Conservation (phyloP, 1,284 basidiomycete species). For the Cutaneotrichosporon sp. region DNA sequence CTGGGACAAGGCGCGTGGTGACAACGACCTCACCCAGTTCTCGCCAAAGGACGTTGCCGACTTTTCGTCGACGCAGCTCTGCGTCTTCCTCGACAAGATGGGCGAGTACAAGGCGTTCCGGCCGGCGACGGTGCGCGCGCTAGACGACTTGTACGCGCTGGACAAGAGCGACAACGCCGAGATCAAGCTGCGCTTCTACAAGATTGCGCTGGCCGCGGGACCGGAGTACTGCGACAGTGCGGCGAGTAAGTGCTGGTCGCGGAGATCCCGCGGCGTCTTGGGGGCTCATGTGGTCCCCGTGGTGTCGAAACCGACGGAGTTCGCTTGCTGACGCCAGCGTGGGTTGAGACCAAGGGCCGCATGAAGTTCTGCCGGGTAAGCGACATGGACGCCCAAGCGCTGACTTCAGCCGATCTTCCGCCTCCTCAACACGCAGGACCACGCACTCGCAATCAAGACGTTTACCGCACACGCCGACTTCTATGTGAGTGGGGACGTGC, state of each 20-base stretch:
- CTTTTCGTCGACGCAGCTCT: slow-evolving; percentile 49
- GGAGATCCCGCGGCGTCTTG: not conserved
- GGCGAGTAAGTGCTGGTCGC: slow-evolving; percentile 43
- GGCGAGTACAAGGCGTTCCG: slow-evolving; percentile 44
- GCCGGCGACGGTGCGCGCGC: slow-evolving; percentile 38
- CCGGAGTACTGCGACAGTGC: slow-evolving; percentile 55
- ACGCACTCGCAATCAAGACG: slow-evolving; percentile 56
- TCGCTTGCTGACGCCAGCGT: slow-evolving; percentile 28
- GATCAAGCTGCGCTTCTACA: slow-evolving; percentile 57
- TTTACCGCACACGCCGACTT: slow-evolving; percentile 56
- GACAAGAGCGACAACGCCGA: slow-evolving; percentile 55
- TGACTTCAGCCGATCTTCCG: slow-evolving; percentile 52
- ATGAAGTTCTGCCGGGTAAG: slow-evolving; percentile 56
- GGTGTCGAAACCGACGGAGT: not conserved
- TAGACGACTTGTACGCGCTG: slow-evolving; percentile 56
- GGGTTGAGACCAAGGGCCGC: slow-evolving; percentile 57
- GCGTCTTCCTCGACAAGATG: slow-evolving; percentile 58
- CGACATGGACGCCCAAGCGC: not conserved
- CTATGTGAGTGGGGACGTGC: slow-evolving; percentile 46
- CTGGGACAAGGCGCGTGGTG: slow-evolving; percentile 71
- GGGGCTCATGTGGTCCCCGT: not conserved
- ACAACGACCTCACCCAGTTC: slow-evolving; percentile 51
- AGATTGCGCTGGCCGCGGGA: slow-evolving; percentile 55
- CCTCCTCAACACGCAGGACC: slow-evolving; percentile 54
- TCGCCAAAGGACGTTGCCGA: slow-evolving; percentile 42